Conservation (phyloP, 176 grass and related monocot genomes). For the Luzula sylvatica region DNA sequence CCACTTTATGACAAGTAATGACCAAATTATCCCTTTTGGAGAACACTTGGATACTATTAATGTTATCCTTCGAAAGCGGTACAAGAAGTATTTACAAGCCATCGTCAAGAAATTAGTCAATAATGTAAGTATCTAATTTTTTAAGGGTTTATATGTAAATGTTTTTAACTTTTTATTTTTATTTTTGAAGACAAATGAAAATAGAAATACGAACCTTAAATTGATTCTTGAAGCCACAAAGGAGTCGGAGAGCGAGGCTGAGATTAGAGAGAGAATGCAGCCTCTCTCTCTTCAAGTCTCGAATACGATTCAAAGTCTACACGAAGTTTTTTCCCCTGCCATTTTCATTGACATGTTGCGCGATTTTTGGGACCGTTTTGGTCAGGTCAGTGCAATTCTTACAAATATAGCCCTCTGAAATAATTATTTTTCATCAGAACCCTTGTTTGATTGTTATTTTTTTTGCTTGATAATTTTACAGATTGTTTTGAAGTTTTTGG, state of each 20-base stretch:
- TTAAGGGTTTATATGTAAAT: not conserved
- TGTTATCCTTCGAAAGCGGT: conserved; percentile 79
- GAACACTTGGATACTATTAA: conserved; percentile 87
- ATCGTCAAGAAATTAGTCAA: conserved; percentile 78
- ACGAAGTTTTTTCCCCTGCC: conserved; percentile 63
- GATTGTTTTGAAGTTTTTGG: conserved; percentile 79
- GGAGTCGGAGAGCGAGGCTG: conserved; percentile 61
- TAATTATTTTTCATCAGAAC: too few relatives aligned
- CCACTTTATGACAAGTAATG: conserved; percentile 51
- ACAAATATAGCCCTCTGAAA: too few relatives aligned
- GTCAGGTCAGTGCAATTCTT: conserved; percentile 65
- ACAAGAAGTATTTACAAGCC: conserved; percentile 73
- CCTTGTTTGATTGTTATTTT: too few relatives aligned
- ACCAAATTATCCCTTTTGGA: conserved; percentile 50
- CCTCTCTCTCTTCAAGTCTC: conserved; percentile 54
- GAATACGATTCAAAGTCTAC: conserved; percentile 66
- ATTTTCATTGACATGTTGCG: conserved; percentile 86
- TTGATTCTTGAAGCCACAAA: conserved; percentile 83
- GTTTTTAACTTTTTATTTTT: not conserved
- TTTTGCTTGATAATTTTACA: conserved; percentile 3
- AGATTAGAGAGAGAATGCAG: conserved; percentile 81
- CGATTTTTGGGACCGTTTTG: conserved; percentile 80
- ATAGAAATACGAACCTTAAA: conserved; percentile 55
- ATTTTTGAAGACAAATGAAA: conserved; percentile 50
- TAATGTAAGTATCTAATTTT: conserved; percentile 45